Evolutionary conservation across 73 alveolate species (phyloP), one percentile per base, ranked within the genome.

Genomic region (Paramecium pentaurelia): DNA sequence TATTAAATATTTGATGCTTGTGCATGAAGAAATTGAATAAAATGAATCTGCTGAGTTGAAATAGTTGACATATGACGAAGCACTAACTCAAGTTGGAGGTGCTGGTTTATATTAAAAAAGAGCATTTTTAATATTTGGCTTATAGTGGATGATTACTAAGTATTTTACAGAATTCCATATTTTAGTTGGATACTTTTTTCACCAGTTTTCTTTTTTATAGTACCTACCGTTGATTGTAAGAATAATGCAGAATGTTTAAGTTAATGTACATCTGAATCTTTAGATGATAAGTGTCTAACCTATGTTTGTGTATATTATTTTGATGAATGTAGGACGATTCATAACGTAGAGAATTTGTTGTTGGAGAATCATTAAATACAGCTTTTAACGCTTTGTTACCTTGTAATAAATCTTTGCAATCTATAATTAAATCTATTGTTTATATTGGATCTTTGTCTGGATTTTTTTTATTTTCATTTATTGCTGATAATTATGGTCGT

Each of bases 401-500:
- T 5, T 47, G 87, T n/a, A 44, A 77, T 7, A 71, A 71, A 70
- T 14, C 60, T 2, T 18, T 71, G 7, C 25, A 36, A 36, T 71
- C 86, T 2, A 36, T 71, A 12, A 38, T 71, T 32, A 36, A 71
- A 71, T 71, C 86, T 36, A 36, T 32, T 27, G 88, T 80, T 0
- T 88, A 88, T 47, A 9, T 88, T 25, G 94, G 94, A 8, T 88
- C 94, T 18, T 71, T 88, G 22, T 18, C 38, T 38, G 94, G 94
- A 5, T 88, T 88, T 47, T 71, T 88, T 71, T 27, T 88, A 22
- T 88, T 88, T n/a, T 88, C 94, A n/a, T 88, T 77, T 40, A 42
- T 88, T 45, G 94, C 92, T 11, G 94, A 88, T 38, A 88, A 88
- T 27, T 71, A 88, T 71, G 94, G 94, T 32, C 75, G 94, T 22